A percentile compares a stretch with the other conserved stretches of the same genome.
Conservation (phyloP, 306 rosid species). For the Quercus ilex region DNA sequence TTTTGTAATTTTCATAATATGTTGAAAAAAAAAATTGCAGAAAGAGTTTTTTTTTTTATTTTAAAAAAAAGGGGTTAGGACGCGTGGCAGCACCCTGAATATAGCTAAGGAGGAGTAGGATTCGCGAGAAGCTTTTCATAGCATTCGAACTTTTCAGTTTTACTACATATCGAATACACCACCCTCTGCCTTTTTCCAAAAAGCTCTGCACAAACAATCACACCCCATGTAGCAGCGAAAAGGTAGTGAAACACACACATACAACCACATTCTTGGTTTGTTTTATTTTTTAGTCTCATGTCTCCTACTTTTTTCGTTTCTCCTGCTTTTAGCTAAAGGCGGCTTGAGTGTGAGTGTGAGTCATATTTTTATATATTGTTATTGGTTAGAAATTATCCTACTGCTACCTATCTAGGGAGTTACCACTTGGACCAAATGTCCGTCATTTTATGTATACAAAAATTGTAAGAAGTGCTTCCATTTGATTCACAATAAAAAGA, state of each 20-base stretch:
- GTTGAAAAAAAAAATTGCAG: neutral
- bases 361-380: no score
- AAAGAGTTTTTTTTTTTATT: neutral
- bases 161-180: constrained; percentile 1
- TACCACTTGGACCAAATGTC: no score
- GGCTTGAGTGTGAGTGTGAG: neutral
- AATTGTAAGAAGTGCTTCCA: no score
- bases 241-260: constrained; percentile 20
- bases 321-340: neutral
- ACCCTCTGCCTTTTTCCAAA: constrained; percentile 31
- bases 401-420: no score
- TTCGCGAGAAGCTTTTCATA: constrained; percentile 8
- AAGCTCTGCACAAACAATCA: constrained; percentile 25
- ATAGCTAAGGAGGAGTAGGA: constrained; percentile 1
- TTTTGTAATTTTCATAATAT: neutral
- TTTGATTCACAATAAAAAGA: neutral
- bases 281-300: neutral
- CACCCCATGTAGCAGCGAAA: constrained; percentile 23
- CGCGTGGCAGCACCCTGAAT: constrained; percentile 65
- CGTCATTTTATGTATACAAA: no score
- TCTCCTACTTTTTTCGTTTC: neutral
- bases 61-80: neutral
- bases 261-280: constrained; percentile 10
- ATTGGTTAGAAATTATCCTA: no score
- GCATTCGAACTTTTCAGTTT: constrained; percentile 12